Base-by-base conservation (phyloP, 495 filamentous ascomycete genomes). In the Talaromyces nanjingensis region DNA sequence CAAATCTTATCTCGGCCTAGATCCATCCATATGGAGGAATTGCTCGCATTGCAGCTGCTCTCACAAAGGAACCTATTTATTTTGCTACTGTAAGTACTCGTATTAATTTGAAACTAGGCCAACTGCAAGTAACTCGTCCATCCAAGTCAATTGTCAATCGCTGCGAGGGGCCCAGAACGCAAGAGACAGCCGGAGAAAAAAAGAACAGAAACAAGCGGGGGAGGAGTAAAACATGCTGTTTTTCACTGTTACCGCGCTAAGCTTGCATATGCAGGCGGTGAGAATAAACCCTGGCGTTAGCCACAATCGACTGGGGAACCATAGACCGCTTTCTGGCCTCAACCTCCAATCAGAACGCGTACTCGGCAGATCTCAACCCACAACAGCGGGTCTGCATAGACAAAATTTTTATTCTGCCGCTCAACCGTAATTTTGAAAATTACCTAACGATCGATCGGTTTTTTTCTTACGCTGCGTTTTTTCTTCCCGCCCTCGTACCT, bases 401-500 rank as follows among this genome's bases (percentile, higher is more conserved):
- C 22, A 56, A 27, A 56, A 56, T 56, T 49, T 20, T 49, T 56
- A 56, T 56, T 56, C 53, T 56, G 53, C 53, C 53, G 27, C 24
- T 27, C 4, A 3, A 6, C 20, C 4, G 53, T 56, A 56, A 20
- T 56, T 56, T 27, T 29, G 22, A 29, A 29, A 56, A 56, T 3
- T 56, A 56, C 27, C 27, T 14, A 14, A 56, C 22, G 9, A 56
- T 27, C 53, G 53, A n/a, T 29, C 22, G n/a, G 0, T n/a, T 56
- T 29, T 33, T 20, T 37, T 33, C 18, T 53, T 20, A 8, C 49
- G 18, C 49, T 53, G 49, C 49, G 3, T 25, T 53, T 53, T 42
- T 42, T 42, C 37, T 25, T 34, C 64, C 63, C 47, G 66, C 60
- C 56, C 66, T 63, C 49, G 57, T 64, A 14, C 56, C 27, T 59